These are phyloP conservation scores for Gossypioides kirkii DNA, from an alignment of 345 rosid species.

Conservation along the genomic window DNA sequence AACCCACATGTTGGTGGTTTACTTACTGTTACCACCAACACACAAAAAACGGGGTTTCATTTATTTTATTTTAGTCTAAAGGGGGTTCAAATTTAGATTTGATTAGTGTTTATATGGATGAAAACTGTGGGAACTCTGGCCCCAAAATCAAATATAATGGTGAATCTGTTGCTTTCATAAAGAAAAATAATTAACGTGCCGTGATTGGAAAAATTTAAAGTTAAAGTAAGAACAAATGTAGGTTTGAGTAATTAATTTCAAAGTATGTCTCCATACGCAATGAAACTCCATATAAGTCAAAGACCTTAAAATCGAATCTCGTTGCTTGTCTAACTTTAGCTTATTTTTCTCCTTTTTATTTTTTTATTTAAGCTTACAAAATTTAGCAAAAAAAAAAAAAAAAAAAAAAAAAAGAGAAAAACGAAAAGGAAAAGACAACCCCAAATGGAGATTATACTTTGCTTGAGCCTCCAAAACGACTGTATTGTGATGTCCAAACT, in stretches of 20 bases:
- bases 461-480: no score
- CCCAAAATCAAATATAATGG: neutral
- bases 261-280: neutral
- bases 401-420: no score
- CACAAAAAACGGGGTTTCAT: constrained; percentile 27
- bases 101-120: neutral
- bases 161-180: neutral
- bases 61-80: constrained; percentile 3
- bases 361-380: no score
- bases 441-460: no score
- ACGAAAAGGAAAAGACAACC: no score
- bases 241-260: neutral
- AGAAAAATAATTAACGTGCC: neutral
- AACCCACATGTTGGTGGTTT: constrained; percentile 21
- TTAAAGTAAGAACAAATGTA: neutral
- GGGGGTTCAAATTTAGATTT: neutral
- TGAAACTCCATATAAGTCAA: neutral
- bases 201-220: neutral
- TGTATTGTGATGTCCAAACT: no score
- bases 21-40: constrained; percentile 19
- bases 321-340: no score
- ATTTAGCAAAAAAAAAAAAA: no score
- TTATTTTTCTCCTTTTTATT: no score
- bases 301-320: no score
- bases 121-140: neutral